Evolutionary conservation across 192 early-diverging fungal genomes (phyloP).

Genomic region (Dimargaris cristalligena): DNA sequence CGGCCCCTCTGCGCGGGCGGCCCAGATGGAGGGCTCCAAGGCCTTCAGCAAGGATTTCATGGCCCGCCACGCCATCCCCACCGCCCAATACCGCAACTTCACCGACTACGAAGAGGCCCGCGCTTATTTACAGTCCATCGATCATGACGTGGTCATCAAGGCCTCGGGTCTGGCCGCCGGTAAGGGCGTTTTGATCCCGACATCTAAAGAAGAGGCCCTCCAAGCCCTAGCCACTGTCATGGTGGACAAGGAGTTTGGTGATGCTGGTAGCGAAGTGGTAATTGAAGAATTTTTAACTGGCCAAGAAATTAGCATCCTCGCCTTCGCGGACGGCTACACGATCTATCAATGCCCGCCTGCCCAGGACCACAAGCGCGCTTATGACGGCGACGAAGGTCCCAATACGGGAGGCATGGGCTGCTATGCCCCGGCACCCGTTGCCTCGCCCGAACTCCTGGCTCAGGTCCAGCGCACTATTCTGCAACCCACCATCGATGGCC

Average conservation of each 20-base stretch:
- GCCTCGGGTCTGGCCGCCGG: slow-evolving; percentile 95
- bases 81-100: slow-evolving; percentile 80
- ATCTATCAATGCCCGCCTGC: slow-evolving; percentile 77
- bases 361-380: slow-evolving; percentile 98
- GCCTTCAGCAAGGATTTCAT: slow-evolving; percentile 98
- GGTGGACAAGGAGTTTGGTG: slow-evolving; percentile 80
- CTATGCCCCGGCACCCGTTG: slow-evolving; percentile 91
- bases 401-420: slow-evolving; percentile 99
- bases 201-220: slow-evolving; percentile 68
- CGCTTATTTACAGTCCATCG: slow-evolving; percentile 37
- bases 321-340: slow-evolving; percentile 91
- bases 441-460: slow-evolving; percentile 52
- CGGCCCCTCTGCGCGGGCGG: slow-evolving; percentile 77
- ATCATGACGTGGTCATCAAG: slow-evolving; percentile 72
- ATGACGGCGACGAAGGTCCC: slow-evolving; percentile 80
- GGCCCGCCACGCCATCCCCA: slow-evolving; percentile 89
- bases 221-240: slow-evolving; percentile 73
- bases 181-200: slow-evolving; percentile 91
- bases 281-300: slow-evolving; percentile 89
- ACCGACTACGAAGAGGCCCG: slow-evolving; percentile 58
- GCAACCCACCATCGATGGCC: slow-evolving; percentile 85
- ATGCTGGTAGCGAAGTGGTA: slow-evolving; percentile 80
- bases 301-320: slow-evolving; percentile 82
- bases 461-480: slow-evolving; percentile 62
- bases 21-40: slow-evolving; percentile 93